Conservation (phyloP, 768 basidiomycete genomes). For the Tremella yokohamensis region DNA sequence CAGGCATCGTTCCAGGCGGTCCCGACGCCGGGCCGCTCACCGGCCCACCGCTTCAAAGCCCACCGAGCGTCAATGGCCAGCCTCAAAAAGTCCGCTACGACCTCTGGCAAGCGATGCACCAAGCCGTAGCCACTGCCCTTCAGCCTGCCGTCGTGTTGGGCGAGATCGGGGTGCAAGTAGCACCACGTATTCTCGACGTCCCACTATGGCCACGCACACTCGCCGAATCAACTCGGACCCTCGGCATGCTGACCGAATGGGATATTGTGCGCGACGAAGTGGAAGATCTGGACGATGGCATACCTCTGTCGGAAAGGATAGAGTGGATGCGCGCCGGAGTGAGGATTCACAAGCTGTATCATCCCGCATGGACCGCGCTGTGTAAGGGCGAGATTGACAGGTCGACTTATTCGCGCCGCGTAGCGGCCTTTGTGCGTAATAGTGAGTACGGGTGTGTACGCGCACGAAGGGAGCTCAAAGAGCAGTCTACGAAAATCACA, state of each 20-base stretch:
- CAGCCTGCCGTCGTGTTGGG: slow-evolving; percentile 27
- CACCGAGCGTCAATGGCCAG: slow-evolving; percentile 15
- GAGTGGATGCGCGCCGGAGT: slow-evolving; percentile 28
- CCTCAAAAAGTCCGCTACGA: slow-evolving; percentile 11
- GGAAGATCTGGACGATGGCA: neutral
- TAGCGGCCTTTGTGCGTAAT: slow-evolving; percentile 20
- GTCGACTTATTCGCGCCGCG: slow-evolving; percentile 22
- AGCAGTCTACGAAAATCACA: slow-evolving; percentile 35
- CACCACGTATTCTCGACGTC: slow-evolving; percentile 23
- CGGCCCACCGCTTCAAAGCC: slow-evolving; percentile 7
- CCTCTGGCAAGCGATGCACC: slow-evolving; percentile 30
- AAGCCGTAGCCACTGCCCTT: slow-evolving; percentile 22
- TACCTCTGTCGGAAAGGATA: slow-evolving; percentile 11
- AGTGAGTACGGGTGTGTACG: slow-evolving; percentile 15
- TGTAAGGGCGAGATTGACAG: slow-evolving; percentile 22
- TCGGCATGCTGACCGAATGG: slow-evolving; percentile 17
- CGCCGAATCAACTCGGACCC: slow-evolving; percentile 1
- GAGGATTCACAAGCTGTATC: slow-evolving; percentile 19
- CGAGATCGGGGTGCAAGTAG: slow-evolving; percentile 26
- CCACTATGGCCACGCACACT: slow-evolving; percentile 28
- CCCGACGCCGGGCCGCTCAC: neutral
- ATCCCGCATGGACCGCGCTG: slow-evolving; percentile 33
- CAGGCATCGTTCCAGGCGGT: neutral
- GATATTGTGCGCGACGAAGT: slow-evolving; percentile 11
- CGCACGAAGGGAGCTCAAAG: neutral